Evolutionary conservation across 306 rosid species (phyloP), one percentile per base, ranked within the genome.

Genomic region (Carpinus fangiana): DNA sequence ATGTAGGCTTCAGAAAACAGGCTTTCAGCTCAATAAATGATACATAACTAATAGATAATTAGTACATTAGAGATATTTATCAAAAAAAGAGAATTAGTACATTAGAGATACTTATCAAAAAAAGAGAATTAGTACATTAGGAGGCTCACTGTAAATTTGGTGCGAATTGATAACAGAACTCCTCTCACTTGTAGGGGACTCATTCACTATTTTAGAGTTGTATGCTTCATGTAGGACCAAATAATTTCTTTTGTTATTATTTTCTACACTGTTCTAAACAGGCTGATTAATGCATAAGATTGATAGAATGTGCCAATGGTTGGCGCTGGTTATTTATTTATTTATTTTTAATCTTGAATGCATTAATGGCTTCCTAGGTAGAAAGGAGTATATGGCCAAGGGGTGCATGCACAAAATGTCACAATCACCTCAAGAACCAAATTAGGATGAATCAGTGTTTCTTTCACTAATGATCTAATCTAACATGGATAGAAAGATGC

Each of bases 121-220:
- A 23, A 23, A 23, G 26, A 38, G 48, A 17, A 36, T 20, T 5
- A 65, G 45, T 14, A 36, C 12, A 65, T 7, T 36, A 12, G 38
- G 46, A 65, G 21, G 45, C 6, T 8, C 16, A 7, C 4, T 57
- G 8, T 20, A 20, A 20, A 21, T 55, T 56, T 43, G 38, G 31
- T 50, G 26, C 73, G 64, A 73, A 3, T 73, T 48, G 72, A 57
- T 53, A 11, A 64, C 73, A 70, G 62, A 61, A 12, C 12, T 48
- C 60, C 46, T 55, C 70, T 78, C 61, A 26, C 81, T 60, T 74
- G 38, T 78, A 21, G 48, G 6, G 57, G n/a, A 18, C 20, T n/a
- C 9, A 1, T 54, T 17, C n/a, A 6, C 45, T 41, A 41, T 41
- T 41, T 41, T 41, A 38, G 43, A 38, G 8, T 41, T 5, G 45